Evolutionary conservation across 345 rosid genomes (phyloP).

Genomic region (Citrus mangshanensis): DNA sequence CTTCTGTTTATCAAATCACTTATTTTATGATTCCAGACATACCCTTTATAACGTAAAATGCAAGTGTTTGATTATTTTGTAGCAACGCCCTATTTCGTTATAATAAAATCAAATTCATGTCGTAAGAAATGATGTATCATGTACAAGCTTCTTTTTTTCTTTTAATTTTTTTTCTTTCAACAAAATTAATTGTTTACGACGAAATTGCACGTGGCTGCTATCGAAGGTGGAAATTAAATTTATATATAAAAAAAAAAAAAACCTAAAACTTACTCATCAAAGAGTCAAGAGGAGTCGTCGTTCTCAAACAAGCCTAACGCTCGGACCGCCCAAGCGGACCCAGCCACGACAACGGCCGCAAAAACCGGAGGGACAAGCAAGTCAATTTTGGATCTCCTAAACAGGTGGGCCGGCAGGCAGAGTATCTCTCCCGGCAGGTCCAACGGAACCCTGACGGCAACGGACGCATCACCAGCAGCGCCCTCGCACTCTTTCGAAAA

Average conservation of each 20-base stretch:
- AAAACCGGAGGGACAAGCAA: constrained; percentile 73
- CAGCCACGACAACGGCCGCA: constrained; percentile 79
- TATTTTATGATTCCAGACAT: too few species aligned
- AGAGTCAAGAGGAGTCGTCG: constrained; percentile 34
- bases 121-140: not conserved
- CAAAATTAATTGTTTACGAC: not conserved
- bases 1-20: too few species aligned
- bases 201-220: not conserved
- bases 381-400: constrained; percentile 57
- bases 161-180: too few species aligned
- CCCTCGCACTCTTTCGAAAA: constrained; percentile 44
- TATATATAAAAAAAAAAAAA: not conserved
- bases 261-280: not conserved
- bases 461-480: constrained; percentile 38
- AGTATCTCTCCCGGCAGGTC: constrained; percentile 59
- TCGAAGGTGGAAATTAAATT: not conserved
- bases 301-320: constrained; percentile 63
- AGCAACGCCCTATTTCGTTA: too few species aligned
- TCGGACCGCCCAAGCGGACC: constrained; percentile 70
- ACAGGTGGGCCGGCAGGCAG: constrained; percentile 62
- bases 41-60: too few species aligned
- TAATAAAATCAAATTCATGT: not conserved
- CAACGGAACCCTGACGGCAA: constrained; percentile 46
- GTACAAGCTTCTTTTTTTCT: not conserved
- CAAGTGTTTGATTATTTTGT: too few species aligned